These are phyloP conservation scores for Trichoderma atroviride DNA, from an alignment of 2,329 filamentous ascomycete genomes.

Conservation along the genomic window DNA sequence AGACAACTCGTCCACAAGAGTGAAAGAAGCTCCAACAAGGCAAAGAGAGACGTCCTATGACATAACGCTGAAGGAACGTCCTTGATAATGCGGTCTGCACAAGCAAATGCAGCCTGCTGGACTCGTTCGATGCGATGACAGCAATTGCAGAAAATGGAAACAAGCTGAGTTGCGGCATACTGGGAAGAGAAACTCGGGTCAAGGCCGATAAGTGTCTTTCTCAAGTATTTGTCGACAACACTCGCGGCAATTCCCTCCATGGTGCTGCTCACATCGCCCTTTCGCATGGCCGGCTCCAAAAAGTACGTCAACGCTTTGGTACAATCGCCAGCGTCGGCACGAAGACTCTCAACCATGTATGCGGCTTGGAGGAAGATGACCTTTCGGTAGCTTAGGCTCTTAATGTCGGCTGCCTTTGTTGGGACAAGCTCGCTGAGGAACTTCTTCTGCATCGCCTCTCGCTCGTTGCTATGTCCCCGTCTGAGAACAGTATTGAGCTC, in stretches of 20 bases:
- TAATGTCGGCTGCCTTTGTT: conserved; percentile 75
- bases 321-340: conserved; percentile 85
- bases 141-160: conserved; percentile 80
- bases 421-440: conserved; percentile 74
- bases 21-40: conserved; percentile 85
- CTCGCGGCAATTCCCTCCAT: conserved; percentile 68
- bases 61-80: conserved; percentile 89
- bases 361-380: conserved; percentile 90
- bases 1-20: conserved; percentile 95
- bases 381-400: conserved; percentile 82
- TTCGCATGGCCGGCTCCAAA: conserved; percentile 81
- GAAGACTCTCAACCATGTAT: conserved; percentile 83
- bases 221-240: conserved; percentile 78
- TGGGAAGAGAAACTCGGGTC: conserved; percentile 84
- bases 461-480: conserved; percentile 78
- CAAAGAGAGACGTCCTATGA: conserved; percentile 87
- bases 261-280: conserved; percentile 62
- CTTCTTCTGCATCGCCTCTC: conserved; percentile 79
- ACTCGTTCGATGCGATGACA: conserved; percentile 93
- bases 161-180: conserved; percentile 86
- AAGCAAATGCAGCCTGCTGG: conserved; percentile 80
- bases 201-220: conserved; percentile 70
- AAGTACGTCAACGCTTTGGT: conserved; percentile 91
- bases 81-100: conserved; percentile 82
- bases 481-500: conserved; percentile 93